These are phyloP conservation scores for Conticribra guillardii DNA, from an alignment of 108 stramenopile genomes.

Conservation along the genomic window DNA sequence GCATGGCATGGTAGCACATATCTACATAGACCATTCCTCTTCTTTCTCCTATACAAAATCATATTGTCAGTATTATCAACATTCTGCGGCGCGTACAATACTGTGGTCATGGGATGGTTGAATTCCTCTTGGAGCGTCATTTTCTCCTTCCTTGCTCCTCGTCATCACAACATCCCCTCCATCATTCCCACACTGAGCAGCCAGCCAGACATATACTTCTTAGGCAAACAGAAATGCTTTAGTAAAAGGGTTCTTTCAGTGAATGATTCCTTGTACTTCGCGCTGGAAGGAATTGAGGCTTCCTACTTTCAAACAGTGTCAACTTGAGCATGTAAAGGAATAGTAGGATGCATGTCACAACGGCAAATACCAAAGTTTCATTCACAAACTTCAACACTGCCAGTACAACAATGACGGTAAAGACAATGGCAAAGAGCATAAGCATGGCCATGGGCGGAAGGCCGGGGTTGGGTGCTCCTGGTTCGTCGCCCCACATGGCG, in stretches of 20 bases:
- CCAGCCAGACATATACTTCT: background rate
- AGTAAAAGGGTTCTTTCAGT: constrained; percentile 46
- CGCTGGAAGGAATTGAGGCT: constrained; percentile 47
- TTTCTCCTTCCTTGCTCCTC: no score
- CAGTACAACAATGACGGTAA: constrained; percentile 65
- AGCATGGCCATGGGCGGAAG: constrained; percentile 74
- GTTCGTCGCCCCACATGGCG: constrained; percentile 62
- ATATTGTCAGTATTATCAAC: no score
- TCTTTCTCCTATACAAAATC: no score
- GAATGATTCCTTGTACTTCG: constrained; percentile 37
- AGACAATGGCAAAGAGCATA: constrained; percentile 64
- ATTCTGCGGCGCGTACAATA: background rate
- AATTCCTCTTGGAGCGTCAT: no score
- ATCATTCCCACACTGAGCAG: background rate
- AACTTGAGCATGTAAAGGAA: constrained; percentile 92
- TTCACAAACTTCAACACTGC: constrained; percentile 83
- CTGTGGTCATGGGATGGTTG: no score
- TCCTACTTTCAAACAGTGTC: constrained; percentile 80
- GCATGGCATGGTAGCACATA: background rate
- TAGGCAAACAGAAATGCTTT: background rate
- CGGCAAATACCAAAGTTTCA: constrained; percentile 85
- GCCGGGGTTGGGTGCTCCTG: constrained; percentile 63
- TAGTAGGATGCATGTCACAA: constrained; percentile 80
- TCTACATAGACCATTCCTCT: no score
- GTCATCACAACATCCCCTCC: no score